Evolutionary conservation across 331 rosid genomes (phyloP).

Genomic region (Phaseolus coccineus): DNA sequence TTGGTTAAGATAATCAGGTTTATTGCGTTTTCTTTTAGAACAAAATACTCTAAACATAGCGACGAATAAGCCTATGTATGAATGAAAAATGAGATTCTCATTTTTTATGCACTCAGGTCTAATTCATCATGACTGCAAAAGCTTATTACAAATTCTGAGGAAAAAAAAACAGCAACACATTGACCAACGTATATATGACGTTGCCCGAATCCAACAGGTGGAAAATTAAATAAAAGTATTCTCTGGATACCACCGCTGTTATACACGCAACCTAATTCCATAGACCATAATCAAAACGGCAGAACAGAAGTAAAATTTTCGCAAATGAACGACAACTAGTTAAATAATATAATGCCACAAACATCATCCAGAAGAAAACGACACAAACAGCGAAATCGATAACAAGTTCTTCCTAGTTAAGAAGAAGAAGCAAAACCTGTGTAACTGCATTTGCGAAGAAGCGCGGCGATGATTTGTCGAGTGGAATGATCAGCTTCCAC

Average conservation of each 20-base stretch:
- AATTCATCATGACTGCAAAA: not conserved
- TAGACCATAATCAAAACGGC: not conserved
- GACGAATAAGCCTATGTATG: not conserved
- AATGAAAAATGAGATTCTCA: slow-evolving; percentile 2
- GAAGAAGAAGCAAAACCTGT: slow-evolving; percentile 49
- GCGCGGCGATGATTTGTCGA: slow-evolving; percentile 69
- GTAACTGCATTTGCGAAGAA: slow-evolving; percentile 78
- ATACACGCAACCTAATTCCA: not conserved
- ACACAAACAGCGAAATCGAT: not conserved
- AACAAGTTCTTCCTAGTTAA: not conserved
- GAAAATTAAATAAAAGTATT: not conserved
- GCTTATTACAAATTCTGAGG: not conserved
- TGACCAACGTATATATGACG: not conserved
- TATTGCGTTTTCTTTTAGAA: not conserved
- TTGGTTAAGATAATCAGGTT: not conserved
- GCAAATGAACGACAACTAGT: not conserved
- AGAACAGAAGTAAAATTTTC: not conserved
- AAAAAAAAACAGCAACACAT: not conserved
- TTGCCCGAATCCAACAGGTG: not conserved
- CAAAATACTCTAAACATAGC: not conserved
- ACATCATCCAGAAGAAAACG: not conserved
- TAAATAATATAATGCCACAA: not conserved
- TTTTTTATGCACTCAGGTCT: not conserved
- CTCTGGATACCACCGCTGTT: not conserved
- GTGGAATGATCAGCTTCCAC: slow-evolving; percentile 82